Base-by-base conservation (phyloP, 345 rosid genomes). In the Aquilaria sinensis region DNA sequence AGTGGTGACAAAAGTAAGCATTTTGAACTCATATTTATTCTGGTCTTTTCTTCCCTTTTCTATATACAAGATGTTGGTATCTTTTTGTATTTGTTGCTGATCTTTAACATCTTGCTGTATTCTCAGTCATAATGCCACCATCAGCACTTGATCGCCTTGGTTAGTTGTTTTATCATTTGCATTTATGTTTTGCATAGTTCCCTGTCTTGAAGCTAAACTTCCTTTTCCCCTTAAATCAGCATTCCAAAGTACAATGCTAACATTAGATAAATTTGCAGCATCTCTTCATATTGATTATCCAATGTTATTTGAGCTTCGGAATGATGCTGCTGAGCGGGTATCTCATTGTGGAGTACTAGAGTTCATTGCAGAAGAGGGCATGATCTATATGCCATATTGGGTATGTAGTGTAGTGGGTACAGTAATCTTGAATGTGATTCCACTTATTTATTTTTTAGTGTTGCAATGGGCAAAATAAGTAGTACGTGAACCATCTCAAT, bases 331-430 rank as follows among this genome's bases (percentile, higher is more conserved):
- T 75, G 97, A 84, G 64, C 83, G 96, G 62, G 86, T 83, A 58
- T 88, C 99, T 3, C 99, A 91, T 65, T 94, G 99, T 85, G 97
- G 99, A 49, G 97, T 94, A 65, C 80, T 94, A 15, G 99, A 94
- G 86, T 90, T 94, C 65, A 85, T 90, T 70, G 97, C 99, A 32
- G 97, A 94, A 78, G 99, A 94, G 81, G 99, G 99, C 75, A 88
- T 90, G 96, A 94, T 94, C 62, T 91, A 91, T 72, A 91, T 94
- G 99, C 99, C 99, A 41, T 94, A 90, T 68, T 94, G 99, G 97
- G 96, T 94, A 78, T 31, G 79, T 63, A 51, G 31, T 70, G 23
- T 16, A 23, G 23, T 23, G 23, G 1, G 23, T 23, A 23, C 23
- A 23, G 23, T 23, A 23, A 23, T 23, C 23, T 23, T 23, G 23